Evolutionary conservation across 352 stramenopile genomes (phyloP), one percentile per base, ranked within the genome.

Genomic region (Phytophthora sp.): DNA sequence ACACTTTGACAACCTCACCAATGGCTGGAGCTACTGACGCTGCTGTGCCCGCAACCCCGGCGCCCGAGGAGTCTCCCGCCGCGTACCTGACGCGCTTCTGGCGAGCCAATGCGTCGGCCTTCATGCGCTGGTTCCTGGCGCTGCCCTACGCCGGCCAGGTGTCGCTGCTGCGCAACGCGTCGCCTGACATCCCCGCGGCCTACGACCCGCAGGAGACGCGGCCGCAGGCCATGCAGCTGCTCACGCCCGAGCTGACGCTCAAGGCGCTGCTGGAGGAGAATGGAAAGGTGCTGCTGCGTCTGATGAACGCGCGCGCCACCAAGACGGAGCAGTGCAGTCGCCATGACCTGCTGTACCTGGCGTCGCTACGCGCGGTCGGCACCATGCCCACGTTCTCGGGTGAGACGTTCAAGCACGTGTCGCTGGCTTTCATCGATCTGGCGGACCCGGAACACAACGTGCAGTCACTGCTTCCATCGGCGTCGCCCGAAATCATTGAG

Each of bases 381-480:
- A 85, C 68, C n/a, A 95, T 95, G 86, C 86, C 86, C 18, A 92
- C 79, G 34, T 95, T 95, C 72, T 95, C 86, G n/a, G 86, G 80
- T 17, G 79, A 91, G 44, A 88, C 86, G 18, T 91, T 95, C 66
- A 73, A 79, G 41, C 69, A 86, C 49, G 82, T 92, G 12, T 83
- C 84, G 11, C 67, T 95, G 31, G 86, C 86, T 17, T 95, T 92
- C 60, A 85, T 95, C 23, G 82, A 95, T 54, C 72, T 87, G 35
- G 59, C 65, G 3, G 86, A 95, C 45, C 73, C 77, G 9, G 86
- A 91, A 44, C 82, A 92, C 57, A 77, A 88, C 32, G 79, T 95
- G 52, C 84, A 93, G 66, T 91, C 84, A 41, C 64, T 95, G 38
- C 54, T 92, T 15, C 84, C 82, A 11, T 91, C 86, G 1, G 86